Conservation (phyloP, 164 flowering plant species). For the Brasenia schreberi region DNA sequence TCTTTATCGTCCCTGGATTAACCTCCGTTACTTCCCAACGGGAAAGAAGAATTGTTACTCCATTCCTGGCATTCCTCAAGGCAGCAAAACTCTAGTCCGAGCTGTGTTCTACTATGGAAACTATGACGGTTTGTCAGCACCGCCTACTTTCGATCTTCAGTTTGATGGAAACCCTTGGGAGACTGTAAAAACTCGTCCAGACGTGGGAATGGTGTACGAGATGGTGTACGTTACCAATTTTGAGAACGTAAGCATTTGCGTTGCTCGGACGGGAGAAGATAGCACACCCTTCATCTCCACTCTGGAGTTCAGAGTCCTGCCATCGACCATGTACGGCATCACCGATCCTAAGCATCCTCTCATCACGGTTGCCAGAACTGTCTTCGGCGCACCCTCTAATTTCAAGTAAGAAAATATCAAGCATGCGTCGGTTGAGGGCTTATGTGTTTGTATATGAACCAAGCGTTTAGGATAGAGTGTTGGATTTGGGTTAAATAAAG, state of each 20-base stretch:
- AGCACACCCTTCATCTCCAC: constrained; percentile 31
- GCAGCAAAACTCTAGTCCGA: constrained; percentile 12
- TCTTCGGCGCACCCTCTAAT: too few species aligned
- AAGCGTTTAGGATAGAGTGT: too few species aligned
- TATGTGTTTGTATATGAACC: too few species aligned
- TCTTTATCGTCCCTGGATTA: constrained; percentile 10
- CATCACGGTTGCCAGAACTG: too few species aligned
- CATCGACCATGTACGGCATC: constrained; percentile 15
- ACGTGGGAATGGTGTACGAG: too few species aligned
- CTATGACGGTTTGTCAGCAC: constrained; percentile 20
- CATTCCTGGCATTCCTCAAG: constrained; percentile 2
- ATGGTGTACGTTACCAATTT: constrained; percentile 13
- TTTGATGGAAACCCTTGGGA: constrained; percentile 24
- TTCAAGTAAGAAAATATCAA: too few species aligned
- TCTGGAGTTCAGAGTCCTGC: constrained; percentile 21
- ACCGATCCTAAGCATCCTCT: too few species aligned
- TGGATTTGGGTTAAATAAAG: too few species aligned
- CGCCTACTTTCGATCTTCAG: constrained; percentile 27
- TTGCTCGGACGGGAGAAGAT: constrained; percentile 25
- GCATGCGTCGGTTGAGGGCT: too few species aligned
- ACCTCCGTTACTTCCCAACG: constrained; percentile 22
- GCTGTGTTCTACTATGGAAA: constrained; percentile 19
- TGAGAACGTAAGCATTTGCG: constrained; percentile 13
- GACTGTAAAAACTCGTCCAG: constrained; percentile 7
- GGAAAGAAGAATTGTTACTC: constrained; percentile 28